Base-by-base conservation (phyloP, 2,329 filamentous ascomycete genomes). In the Botrytis elliptica region DNA sequence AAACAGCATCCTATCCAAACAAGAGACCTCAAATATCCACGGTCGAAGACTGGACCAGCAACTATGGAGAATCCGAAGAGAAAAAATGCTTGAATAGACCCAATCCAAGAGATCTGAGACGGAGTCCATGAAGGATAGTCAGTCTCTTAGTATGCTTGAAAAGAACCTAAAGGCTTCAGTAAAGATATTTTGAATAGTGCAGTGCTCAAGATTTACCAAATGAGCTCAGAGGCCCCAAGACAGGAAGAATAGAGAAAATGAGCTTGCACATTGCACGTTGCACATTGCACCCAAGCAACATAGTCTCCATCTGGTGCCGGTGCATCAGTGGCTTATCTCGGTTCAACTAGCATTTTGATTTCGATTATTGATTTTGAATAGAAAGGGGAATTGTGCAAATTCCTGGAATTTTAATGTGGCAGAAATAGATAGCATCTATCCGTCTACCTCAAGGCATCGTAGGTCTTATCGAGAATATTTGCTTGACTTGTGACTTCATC, bases 211-310 rank as follows among this genome's bases (percentile, higher is more conserved):
- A 29, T 4, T 46, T 63, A 71, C 57, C 84, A 72, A 83, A 85
- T 14, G 81, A 82, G 70, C 82, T 83, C 72, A 82, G 79, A 81
- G 79, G 1, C 80, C 81, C 82, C 57, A 64, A 2, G 81, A 63
- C 2, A 63, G 4, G 38, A 46, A 49, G 12, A 49, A 49, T 16
- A 71, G 44, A 36, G 57, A 63, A 42, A 71, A 71, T n/a, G 40
- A 71, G 22, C 57, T 52, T n/a, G 57, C 29, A 14, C 42, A 70
- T 52, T 70, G 57, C 18, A 70, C 40, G 29, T 52, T n/a, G 57
- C 29, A 14, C 42, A 70, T 52, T 70, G 57, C 18, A 70, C 40
- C 68, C 33, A 63, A 9, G 68, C 55, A 29, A 57, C 18, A n/a
- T 60, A 70, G 1, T 38, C 67, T 6, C 67, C 55, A 22, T 70